These are phyloP conservation scores for Halteria grandinella DNA, from an alignment of 73 alveolate species.

Conservation along the genomic window DNA sequence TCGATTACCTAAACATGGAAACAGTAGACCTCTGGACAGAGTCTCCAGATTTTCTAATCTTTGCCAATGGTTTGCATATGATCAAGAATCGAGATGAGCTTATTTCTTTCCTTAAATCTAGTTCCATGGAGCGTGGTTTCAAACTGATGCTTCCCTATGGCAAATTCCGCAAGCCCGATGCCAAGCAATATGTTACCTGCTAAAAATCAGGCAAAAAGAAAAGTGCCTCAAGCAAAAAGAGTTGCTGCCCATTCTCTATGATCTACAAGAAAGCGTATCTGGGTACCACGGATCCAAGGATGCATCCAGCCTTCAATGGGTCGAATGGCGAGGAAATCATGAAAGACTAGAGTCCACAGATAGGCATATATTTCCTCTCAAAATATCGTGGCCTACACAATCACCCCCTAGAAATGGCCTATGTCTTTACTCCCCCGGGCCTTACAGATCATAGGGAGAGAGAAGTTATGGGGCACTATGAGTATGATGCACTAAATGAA, in stretches of 20 bases:
- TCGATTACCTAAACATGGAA: slow-evolving; percentile 42
- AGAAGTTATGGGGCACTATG: slow-evolving; percentile 24
- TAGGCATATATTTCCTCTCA: slow-evolving; percentile 17
- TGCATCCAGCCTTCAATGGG: slow-evolving; percentile 17
- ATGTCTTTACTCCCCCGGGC: no score
- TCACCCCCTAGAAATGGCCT: slow-evolving; percentile 30
- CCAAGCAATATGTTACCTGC: slow-evolving; percentile 27
- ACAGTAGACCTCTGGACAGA: slow-evolving; percentile 36
- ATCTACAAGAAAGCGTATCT: slow-evolving; percentile 31
- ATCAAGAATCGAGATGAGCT: slow-evolving; percentile 31
- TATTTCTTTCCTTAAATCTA: not conserved
- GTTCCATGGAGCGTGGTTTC: slow-evolving; percentile 33
- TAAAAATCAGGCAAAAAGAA: slow-evolving; percentile 35
- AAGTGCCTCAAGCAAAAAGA: slow-evolving; percentile 15
- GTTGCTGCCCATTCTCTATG: slow-evolving; percentile 48
- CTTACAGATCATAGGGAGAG: not conserved
- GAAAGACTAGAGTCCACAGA: slow-evolving; percentile 32
- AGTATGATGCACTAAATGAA: slow-evolving; percentile 27
- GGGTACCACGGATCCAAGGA: slow-evolving; percentile 5
- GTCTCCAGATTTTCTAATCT: slow-evolving; percentile 38
- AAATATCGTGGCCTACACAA: slow-evolving; percentile 41
- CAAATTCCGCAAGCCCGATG: slow-evolving; percentile 31
- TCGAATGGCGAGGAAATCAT: not conserved
- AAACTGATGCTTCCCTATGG: slow-evolving; percentile 36
- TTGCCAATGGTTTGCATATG: slow-evolving; percentile 16